Evolutionary conservation across 257 asterid species (phyloP).

Genomic region (Solanum megistacrolobum): DNA sequence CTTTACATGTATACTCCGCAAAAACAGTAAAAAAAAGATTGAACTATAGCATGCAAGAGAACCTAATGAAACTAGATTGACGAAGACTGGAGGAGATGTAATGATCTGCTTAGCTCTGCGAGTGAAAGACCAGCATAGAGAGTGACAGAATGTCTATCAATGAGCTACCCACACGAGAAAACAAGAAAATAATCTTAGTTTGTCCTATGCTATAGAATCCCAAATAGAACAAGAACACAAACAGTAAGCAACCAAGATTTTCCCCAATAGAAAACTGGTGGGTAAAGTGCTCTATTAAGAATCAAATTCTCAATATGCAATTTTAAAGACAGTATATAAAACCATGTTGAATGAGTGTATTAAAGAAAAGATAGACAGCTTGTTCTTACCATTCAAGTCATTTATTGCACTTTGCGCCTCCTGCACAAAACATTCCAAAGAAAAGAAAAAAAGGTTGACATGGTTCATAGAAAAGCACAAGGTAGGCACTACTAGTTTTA

Average conservation of each 20-base stretch:
- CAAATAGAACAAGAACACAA: background rate
- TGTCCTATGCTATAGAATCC: background rate
- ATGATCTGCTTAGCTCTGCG: background rate
- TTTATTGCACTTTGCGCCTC: slow-evolving; percentile 80
- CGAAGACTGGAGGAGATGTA: background rate
- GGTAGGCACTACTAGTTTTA: background rate
- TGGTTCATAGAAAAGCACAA: background rate
- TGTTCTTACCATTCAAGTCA: slow-evolving; percentile 56
- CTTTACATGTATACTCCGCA: background rate
- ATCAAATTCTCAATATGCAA: background rate
- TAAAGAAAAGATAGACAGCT: background rate
- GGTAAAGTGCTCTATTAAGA: background rate
- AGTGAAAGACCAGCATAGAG: background rate
- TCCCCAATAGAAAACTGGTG: background rate
- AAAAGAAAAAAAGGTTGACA: background rate
- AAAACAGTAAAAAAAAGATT: background rate
- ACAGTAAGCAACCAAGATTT: background rate
- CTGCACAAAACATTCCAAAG: slow-evolving; percentile 21
- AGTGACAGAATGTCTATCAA: background rate
- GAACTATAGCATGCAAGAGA: background rate
- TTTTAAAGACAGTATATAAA: background rate
- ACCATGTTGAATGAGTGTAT: background rate
- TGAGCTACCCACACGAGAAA: background rate
- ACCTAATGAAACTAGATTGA: background rate
- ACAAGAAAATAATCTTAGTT: background rate